Evolutionary conservation across 305 asterid species (phyloP).

Genomic region (Petunia hybrid): DNA sequence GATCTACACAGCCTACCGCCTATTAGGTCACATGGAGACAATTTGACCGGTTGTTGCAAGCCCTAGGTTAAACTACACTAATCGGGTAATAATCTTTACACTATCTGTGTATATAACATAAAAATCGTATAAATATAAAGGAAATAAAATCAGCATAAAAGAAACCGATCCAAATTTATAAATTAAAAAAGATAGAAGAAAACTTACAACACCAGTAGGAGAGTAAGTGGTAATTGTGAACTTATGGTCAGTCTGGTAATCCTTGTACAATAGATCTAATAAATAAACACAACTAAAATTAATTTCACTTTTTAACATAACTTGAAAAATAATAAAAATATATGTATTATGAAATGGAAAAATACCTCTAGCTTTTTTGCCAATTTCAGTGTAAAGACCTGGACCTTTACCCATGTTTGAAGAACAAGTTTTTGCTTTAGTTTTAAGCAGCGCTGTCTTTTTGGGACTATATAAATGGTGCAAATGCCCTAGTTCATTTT

Average conservation of each 20-base stretch:
- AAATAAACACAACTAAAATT: background rate
- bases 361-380: constrained; percentile 54
- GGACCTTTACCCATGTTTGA: constrained; percentile 52
- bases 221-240: constrained; percentile 57
- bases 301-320: background rate
- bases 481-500: constrained; percentile 38
- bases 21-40: no score
- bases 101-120: no score
- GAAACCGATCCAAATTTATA: constrained; percentile 13
- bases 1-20: no score
- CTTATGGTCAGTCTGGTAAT: constrained; percentile 60
- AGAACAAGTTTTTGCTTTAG: background rate
- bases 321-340: background rate
- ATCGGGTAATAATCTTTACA: no score
- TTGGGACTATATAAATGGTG: background rate
- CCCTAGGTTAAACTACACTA: no score
- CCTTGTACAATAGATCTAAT: constrained; percentile 53
- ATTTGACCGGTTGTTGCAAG: no score
- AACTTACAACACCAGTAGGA: constrained; percentile 56
- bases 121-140: background rate
- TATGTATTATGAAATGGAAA: background rate
- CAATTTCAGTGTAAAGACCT: constrained; percentile 58
- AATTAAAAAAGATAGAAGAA: background rate
- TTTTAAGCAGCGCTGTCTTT: background rate
- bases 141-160: background rate